Conservation (phyloP, 352 stramenopile genomes). For the Phytophthora brassicae region DNA sequence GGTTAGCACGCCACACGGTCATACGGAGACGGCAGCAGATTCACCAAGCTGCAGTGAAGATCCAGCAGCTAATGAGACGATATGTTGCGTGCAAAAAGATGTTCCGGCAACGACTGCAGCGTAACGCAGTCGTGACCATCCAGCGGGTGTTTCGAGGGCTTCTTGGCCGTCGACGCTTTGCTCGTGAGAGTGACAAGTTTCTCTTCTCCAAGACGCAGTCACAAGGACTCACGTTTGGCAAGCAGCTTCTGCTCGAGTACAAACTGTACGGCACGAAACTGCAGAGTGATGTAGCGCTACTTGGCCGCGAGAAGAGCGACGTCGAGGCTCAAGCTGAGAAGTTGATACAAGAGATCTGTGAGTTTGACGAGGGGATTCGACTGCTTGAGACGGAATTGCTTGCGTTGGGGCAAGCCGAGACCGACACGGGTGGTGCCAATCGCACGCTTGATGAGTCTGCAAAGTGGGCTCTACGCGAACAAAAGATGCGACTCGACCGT, state of each 20-base stretch:
- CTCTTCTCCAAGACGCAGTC: constrained; percentile 93
- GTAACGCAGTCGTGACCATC: constrained; percentile 73
- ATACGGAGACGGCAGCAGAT: constrained; percentile 48
- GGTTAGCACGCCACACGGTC: constrained; percentile 65
- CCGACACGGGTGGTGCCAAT: constrained; percentile 52
- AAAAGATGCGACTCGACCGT: constrained; percentile 94
- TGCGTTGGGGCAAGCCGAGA: constrained; percentile 89
- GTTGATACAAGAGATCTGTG: constrained; percentile 91
- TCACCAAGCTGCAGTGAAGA: constrained; percentile 53
- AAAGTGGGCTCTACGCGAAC: constrained; percentile 87
- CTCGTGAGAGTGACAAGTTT: constrained; percentile 92
- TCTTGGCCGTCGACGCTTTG: constrained; percentile 76
- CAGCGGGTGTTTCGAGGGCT: constrained; percentile 91
- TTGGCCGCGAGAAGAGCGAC: constrained; percentile 88
- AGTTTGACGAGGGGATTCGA: constrained; percentile 92
- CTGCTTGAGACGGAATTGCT: constrained; percentile 94
- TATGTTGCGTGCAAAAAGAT: constrained; percentile 55
- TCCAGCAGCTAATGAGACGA: constrained; percentile 84
- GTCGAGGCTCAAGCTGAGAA: constrained; percentile 89
- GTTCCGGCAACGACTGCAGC: constrained; percentile 46
- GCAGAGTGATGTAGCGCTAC: constrained; percentile 92
- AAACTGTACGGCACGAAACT: constrained; percentile 94
- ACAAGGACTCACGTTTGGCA: constrained; percentile 93
- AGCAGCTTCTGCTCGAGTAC: constrained; percentile 96
- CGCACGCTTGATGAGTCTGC: constrained; percentile 82